A percentile compares a stretch with the other conserved stretches of the same genome.
Evolutionary conservation across 2,329 filamentous ascomycete genomes (phyloP).

Genomic region (Paracamarosporium sp.): DNA sequence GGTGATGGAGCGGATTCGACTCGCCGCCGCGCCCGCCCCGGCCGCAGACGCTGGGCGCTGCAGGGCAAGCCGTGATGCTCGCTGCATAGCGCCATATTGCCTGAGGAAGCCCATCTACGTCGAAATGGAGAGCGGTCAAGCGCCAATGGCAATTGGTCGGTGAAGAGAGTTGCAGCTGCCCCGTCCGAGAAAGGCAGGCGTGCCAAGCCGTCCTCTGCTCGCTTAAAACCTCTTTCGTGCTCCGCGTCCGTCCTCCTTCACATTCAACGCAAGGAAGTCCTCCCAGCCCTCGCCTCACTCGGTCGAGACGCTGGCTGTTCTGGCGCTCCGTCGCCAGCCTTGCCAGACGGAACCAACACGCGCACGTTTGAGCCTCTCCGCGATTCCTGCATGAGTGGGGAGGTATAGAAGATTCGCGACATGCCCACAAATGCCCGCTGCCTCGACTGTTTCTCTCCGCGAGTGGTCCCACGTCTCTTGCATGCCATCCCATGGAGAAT

Average conservation of each 20-base stretch:
- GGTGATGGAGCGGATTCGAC: conserved; percentile 10
- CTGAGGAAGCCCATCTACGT: conserved; percentile 44
- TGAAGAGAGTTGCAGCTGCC: conserved; percentile 20
- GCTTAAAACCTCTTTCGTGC: conserved; percentile 14
- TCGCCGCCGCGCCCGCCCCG: conserved; percentile 9
- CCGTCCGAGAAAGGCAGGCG: conserved; percentile 17
- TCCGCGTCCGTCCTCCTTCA: conserved; percentile 14
- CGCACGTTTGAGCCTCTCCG: conserved; percentile 47
- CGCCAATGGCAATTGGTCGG: conserved; percentile 28
- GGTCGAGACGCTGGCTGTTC: conserved; percentile 41
- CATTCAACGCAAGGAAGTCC: conserved; percentile 41
- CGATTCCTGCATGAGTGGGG: conserved; percentile 36
- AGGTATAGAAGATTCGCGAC: conserved; percentile 43
- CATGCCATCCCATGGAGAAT: neutral
- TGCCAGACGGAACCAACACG: conserved; percentile 40
- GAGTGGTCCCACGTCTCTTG: neutral
- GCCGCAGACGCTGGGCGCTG: conserved; percentile 9
- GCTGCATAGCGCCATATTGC: conserved; percentile 36
- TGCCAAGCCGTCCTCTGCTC: conserved; percentile 7
- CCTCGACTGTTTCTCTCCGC: neutral
- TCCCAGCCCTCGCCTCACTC: conserved; percentile 33
- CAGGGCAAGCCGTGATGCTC: conserved; percentile 19
- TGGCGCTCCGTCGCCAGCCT: conserved; percentile 37
- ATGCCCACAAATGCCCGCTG: neutral
- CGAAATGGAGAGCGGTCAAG: conserved; percentile 22